phyloP scores from a whole-genome alignment of 176 grass and related monocot species.

The Cymbopogon citratus region DNA sequence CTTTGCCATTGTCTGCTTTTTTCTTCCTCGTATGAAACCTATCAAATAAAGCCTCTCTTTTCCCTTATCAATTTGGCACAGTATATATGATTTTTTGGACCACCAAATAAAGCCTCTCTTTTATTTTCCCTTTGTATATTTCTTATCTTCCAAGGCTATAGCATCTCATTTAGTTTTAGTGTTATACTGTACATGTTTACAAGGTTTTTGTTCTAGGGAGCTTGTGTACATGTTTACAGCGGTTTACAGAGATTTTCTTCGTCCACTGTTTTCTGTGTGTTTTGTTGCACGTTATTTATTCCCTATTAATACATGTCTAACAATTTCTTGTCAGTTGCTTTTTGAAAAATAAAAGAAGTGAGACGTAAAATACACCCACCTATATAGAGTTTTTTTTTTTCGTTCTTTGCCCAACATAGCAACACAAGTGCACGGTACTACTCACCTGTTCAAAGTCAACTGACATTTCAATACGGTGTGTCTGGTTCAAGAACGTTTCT shows the following conservation, averaged over 20 bases:
- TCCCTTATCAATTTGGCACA: background rate
- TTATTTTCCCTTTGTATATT: background rate
- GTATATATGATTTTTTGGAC: slow-evolving; percentile 1
- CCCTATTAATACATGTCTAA: too few species aligned
- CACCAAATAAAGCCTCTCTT: background rate
- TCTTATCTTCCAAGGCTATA: background rate
- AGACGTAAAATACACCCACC: too few species aligned
- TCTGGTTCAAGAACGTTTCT: too few species aligned
- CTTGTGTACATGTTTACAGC: background rate
- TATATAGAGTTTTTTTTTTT: background rate
- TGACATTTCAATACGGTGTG: too few species aligned
- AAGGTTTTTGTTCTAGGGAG: background rate
- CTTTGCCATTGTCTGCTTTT: background rate
- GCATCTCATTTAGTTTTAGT: background rate
- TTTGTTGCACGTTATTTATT: too few species aligned
- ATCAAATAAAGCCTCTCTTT: background rate
- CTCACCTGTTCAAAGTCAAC: too few species aligned
- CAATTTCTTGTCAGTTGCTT: too few species aligned
- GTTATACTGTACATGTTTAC: background rate
- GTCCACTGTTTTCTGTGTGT: too few species aligned
- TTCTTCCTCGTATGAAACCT: background rate
- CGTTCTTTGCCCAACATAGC: too few species aligned
- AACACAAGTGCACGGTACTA: too few species aligned
- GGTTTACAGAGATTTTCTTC: too few species aligned
- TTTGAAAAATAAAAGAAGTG: too few species aligned